Percentiles rank a stretch among this genome's conserved stretches.
phyloP scores from a whole-genome alignment of 345 rosid genomes.

The Ceriops tagal region DNA sequence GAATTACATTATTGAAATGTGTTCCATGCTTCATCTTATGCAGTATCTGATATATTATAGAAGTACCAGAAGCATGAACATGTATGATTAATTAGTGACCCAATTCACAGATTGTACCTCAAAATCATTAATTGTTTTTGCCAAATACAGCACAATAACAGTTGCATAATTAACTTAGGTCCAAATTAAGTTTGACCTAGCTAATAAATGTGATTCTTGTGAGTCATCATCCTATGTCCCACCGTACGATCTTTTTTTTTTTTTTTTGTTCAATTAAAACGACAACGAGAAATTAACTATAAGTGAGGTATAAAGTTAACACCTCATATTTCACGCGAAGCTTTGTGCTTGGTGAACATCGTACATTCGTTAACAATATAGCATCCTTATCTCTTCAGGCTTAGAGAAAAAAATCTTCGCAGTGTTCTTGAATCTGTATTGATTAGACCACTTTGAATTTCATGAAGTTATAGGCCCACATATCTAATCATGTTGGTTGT shows the following conservation, averaged over 20 bases:
- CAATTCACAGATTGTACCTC: not conserved
- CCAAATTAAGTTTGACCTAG: not conserved
- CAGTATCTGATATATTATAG: too few relatives aligned
- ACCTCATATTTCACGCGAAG: too few relatives aligned
- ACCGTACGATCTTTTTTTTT: too few relatives aligned
- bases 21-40: too few relatives aligned
- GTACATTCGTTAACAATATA: conserved; percentile 16
- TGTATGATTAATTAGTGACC: too few relatives aligned
- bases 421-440: conserved; percentile 35
- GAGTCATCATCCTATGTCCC: not conserved
- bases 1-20: too few relatives aligned
- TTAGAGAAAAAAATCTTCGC: conserved; percentile 21
- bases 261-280: too few relatives aligned
- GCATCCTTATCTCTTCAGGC: conserved; percentile 25
- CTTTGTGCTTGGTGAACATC: not conserved
- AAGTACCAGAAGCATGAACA: too few relatives aligned
- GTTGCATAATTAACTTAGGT: not conserved
- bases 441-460: conserved; percentile 31
- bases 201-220: not conserved
- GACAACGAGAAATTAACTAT: not conserved
- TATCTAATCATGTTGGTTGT: conserved; percentile 61
- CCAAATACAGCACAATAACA: not conserved
- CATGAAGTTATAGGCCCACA: conserved; percentile 50
- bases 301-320: not conserved
- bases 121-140: not conserved